Evolutionary conservation across 2,329 filamentous ascomycete genomes (phyloP).

Genomic region (Fusarium protoensiforme): DNA sequence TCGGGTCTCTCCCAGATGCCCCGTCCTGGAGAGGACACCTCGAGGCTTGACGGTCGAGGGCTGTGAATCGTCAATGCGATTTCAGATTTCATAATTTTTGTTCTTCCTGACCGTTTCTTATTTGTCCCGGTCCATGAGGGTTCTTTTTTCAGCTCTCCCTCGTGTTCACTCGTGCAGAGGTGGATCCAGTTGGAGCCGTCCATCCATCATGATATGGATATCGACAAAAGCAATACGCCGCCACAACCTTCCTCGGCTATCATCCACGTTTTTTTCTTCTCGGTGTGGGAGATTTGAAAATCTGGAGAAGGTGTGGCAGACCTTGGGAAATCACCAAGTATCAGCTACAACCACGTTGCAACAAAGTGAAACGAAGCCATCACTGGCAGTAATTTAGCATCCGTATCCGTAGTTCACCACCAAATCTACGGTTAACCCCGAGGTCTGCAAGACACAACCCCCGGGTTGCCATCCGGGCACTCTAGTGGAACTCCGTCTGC

Average conservation of each 20-base stretch:
- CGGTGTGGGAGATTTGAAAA: neutral
- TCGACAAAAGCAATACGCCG: slow-evolving; percentile 21
- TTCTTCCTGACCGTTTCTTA: neutral
- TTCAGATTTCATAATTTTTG: slow-evolving; percentile 18
- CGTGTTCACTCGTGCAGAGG: neutral
- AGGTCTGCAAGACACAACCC: slow-evolving; percentile 15
- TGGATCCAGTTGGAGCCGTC: slow-evolving; percentile 16
- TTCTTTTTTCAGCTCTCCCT: slow-evolving; percentile 16
- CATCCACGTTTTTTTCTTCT: neutral
- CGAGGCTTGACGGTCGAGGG: slow-evolving; percentile 14
- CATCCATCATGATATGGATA: neutral
- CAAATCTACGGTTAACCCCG: slow-evolving; percentile 5
- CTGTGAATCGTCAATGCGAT: slow-evolving; percentile 28
- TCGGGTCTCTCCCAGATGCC: slow-evolving; percentile 44
- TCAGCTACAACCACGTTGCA: slow-evolving; percentile 13
- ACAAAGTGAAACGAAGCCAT: slow-evolving; percentile 11
- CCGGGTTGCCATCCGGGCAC: slow-evolving; percentile 25
- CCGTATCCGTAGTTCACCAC: slow-evolving; percentile 7
- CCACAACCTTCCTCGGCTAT: slow-evolving; percentile 22
- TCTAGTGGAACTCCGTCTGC: slow-evolving; percentile 14
- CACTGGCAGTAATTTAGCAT: neutral
- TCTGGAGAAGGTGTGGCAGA: slow-evolving; percentile 29
- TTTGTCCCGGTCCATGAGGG: slow-evolving; percentile 7
- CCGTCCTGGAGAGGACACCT: slow-evolving; percentile 27
- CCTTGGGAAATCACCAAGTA: slow-evolving; percentile 15